Evolutionary conservation across 192 early-diverging fungal genomes (phyloP).

Genomic region (Pilobolus umbonatus): DNA sequence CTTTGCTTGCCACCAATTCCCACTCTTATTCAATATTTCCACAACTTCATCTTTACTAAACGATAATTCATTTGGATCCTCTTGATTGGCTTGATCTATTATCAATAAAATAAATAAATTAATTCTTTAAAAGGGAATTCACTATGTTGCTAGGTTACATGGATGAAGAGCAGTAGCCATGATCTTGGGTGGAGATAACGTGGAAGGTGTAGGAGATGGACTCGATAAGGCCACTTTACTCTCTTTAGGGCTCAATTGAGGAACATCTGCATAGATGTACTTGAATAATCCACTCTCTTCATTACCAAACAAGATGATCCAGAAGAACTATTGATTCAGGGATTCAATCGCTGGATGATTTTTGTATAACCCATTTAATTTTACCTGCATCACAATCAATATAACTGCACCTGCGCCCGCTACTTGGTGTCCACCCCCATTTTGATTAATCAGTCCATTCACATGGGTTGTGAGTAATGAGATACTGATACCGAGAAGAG

Average conservation of each 20-base stretch:
- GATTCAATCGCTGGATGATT: too few species aligned
- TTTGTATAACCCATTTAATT: too few species aligned
- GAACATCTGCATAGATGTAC: neutral
- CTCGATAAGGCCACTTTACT: constrained; percentile 5
- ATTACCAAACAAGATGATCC: constrained; percentile 61
- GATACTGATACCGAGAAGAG: constrained; percentile 13
- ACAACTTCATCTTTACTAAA: constrained; percentile 85
- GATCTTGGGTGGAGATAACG: constrained; percentile 23
- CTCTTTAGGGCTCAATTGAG: neutral
- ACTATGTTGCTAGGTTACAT: too few species aligned
- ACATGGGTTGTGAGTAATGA: constrained; percentile 7
- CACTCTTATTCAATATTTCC: constrained; percentile 83
- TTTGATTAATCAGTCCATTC: neutral
- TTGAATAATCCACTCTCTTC: constrained; percentile 30
- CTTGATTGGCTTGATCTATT: constrained; percentile 79
- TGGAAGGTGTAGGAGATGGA: neutral
- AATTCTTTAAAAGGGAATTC: neutral
- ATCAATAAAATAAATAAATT: constrained; percentile 8
- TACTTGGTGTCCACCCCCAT: constrained; percentile 5
- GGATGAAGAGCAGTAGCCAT: constrained; percentile 65
- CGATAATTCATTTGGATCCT: constrained; percentile 88
- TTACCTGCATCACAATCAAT: constrained; percentile 10
- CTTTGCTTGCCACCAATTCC: constrained; percentile 97
- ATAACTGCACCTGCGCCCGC: constrained; percentile 4
- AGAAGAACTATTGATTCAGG: constrained; percentile 54